Evolutionary conservation across 495 filamentous ascomycete species (phyloP).

Genomic region (Penicillium maclennaniae): DNA sequence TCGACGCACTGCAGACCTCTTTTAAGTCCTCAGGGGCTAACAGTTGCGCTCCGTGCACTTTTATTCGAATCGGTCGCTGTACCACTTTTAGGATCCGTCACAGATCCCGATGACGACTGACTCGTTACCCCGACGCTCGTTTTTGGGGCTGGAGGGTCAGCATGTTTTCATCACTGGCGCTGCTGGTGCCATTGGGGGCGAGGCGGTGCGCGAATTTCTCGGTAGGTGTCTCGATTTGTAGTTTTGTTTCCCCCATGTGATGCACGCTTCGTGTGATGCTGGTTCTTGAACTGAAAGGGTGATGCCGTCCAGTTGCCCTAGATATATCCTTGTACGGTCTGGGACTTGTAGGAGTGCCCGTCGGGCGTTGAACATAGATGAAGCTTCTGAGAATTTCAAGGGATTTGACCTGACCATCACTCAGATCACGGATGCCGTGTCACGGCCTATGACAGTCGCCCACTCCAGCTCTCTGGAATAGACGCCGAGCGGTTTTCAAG

Average conservation of each 20-base stretch:
- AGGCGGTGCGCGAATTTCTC: conserved; percentile 50
- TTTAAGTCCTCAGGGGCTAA: not conserved
- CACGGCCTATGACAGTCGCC: conserved; percentile 45
- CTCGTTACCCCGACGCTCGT: conserved; percentile 18
- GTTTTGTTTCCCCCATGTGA: not conserved
- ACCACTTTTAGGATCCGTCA: not conserved
- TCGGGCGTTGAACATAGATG: not conserved
- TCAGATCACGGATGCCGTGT: conserved; percentile 54
- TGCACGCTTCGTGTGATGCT: not conserved
- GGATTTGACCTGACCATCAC: conserved; percentile 5
- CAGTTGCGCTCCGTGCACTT: not conserved
- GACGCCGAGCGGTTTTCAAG: conserved; percentile 24
- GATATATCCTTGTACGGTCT: not conserved
- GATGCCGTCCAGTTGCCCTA: not conserved
- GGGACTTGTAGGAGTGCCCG: not conserved
- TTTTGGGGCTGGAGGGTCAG: conserved; percentile 46
- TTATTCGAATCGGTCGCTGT: not conserved
- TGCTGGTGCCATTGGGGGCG: conserved; percentile 49
- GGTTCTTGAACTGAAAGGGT: not conserved
- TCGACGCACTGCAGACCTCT: not conserved
- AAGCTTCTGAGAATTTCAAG: not conserved
- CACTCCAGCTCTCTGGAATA: conserved; percentile 18
- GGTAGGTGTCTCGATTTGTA: conserved; percentile 28
- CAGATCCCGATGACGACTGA: not conserved
- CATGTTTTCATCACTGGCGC: conserved; percentile 59